Evolutionary conservation across 208 protist genomes (phyloP).

Genomic region (Trypanosoma scelopori): DNA sequence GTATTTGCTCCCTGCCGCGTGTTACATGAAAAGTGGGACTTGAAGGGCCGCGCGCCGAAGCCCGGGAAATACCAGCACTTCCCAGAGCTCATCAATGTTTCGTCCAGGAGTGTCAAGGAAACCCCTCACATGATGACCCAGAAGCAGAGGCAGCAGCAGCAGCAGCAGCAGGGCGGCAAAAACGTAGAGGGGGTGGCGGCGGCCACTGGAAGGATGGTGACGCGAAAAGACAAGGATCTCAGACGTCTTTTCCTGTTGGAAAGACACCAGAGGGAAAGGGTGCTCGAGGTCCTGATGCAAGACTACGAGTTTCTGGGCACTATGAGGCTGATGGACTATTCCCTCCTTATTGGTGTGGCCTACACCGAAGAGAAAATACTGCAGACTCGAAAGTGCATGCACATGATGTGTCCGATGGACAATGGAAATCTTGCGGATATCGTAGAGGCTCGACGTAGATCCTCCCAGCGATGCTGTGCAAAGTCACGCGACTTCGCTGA

Average conservation of each 20-base stretch:
- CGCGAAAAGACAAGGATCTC: constrained; percentile 83
- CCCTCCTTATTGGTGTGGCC: constrained; percentile 77
- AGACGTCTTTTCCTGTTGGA: constrained; percentile 80
- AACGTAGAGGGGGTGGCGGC: constrained; percentile 34
- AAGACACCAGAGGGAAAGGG: constrained; percentile 28
- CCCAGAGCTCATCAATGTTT: constrained; percentile 49
- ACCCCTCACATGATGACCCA: too few species aligned
- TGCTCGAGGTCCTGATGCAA: constrained; percentile 51
- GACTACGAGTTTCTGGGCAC: constrained; percentile 67
- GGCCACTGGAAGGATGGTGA: constrained; percentile 45
- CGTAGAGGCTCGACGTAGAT: constrained; percentile 24
- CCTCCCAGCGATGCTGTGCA: neutral
- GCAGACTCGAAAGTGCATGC: constrained; percentile 50
- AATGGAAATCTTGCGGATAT: neutral
- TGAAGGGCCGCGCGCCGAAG: constrained; percentile 86
- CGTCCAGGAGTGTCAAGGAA: constrained; percentile 7
- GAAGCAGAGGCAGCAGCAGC: too few species aligned
- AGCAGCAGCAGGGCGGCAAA: neutral
- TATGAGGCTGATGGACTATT: constrained; percentile 84
- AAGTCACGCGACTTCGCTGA: constrained; percentile 33
- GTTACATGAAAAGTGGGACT: constrained; percentile 86
- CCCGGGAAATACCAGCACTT: constrained; percentile 72
- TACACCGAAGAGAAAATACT: constrained; percentile 65
- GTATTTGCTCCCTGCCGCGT: constrained; percentile 54
- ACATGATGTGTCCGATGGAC: constrained; percentile 28